A percentile compares a stretch with the other conserved stretches of the same genome.
These are phyloP conservation scores for Eucalyptus globulus DNA, from an alignment of 345 rosid genomes.

Conservation along the genomic window DNA sequence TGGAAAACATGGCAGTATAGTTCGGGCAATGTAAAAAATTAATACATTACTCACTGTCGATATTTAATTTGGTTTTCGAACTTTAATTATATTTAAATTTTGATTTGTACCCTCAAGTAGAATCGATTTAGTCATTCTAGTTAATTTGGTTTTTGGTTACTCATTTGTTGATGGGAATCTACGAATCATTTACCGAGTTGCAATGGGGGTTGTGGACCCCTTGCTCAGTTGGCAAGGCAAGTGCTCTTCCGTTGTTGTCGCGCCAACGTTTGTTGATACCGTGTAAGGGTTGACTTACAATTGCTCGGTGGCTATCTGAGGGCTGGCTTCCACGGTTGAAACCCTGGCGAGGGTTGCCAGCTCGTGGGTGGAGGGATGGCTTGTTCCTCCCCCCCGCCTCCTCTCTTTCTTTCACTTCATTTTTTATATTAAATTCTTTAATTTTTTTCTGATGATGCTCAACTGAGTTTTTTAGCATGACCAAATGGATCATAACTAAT, in stretches of 20 bases:
- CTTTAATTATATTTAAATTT: not conserved
- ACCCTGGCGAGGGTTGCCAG: not conserved
- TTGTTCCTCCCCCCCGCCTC: not conserved
- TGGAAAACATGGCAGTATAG: not conserved
- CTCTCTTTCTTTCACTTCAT: not conserved
- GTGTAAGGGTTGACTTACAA: fast-evolving
- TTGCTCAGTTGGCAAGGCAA: not conserved
- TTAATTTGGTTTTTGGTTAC: not conserved
- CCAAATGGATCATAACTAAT: not conserved
- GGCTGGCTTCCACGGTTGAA: not conserved
- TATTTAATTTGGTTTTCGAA: not conserved
- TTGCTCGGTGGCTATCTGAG: not conserved
- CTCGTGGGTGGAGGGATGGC: not conserved
- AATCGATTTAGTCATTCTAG: not conserved
- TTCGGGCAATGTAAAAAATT: not conserved
- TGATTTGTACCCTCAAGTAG: not conserved
- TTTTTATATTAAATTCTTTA: no score
- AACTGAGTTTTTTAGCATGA: not conserved
- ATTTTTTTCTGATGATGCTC: not conserved
- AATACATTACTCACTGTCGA: not conserved
- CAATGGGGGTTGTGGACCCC: not conserved
- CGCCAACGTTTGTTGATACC: not conserved
- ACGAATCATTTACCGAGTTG: not conserved
- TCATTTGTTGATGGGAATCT: not conserved
- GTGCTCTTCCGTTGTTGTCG: not conserved